Percentiles rank a stretch among this genome's conserved stretches.
Conservation (phyloP, 306 rosid genomes). For the Neltuma alba region DNA sequence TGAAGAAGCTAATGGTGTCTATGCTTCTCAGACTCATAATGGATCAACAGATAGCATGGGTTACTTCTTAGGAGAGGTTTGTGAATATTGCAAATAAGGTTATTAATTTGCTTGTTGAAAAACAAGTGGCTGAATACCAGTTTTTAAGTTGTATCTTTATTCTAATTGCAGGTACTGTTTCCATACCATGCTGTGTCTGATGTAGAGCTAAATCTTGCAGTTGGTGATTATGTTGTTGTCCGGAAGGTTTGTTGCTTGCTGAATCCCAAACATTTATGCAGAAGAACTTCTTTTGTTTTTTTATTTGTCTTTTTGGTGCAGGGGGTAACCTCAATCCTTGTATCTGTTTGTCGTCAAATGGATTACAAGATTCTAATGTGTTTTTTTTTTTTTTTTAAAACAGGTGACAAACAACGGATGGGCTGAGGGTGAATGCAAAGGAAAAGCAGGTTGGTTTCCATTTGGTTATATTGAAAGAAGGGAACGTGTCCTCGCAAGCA, state of each 20-base stretch:
- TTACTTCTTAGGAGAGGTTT: slow-evolving; percentile 96
- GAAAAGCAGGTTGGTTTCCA: slow-evolving; percentile 98
- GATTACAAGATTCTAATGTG: slow-evolving; percentile 21
- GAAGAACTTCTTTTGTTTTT: background rate
- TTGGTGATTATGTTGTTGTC: slow-evolving; percentile 86
- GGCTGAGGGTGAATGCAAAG: slow-evolving; percentile 99
- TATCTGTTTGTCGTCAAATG: background rate
- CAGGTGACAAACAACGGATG: slow-evolving; percentile 94
- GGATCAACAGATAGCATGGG: slow-evolving; percentile 73
- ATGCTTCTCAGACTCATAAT: slow-evolving; percentile 72
- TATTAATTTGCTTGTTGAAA: slow-evolving; percentile 14
- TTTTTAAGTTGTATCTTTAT: slow-evolving; percentile 27
- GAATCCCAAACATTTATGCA: slow-evolving; percentile 24
- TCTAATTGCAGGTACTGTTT: slow-evolving; percentile 67
- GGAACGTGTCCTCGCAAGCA: slow-evolving; percentile 93
- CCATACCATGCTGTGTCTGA: slow-evolving; percentile 83
- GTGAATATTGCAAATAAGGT: slow-evolving; percentile 24
- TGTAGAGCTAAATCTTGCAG: slow-evolving; percentile 77
- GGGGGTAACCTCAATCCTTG: background rate
- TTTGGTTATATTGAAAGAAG: slow-evolving; percentile 87
- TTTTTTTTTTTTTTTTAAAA: no score
- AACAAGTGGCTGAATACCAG: slow-evolving; percentile 24
- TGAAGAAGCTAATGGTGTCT: slow-evolving; percentile 83
- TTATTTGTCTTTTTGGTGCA: background rate
- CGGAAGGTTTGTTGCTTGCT: slow-evolving; percentile 69